Evolutionary conservation across 306 rosid species (phyloP), one percentile per base, ranked within the genome.

Genomic region (Spatholobus suberectus): DNA sequence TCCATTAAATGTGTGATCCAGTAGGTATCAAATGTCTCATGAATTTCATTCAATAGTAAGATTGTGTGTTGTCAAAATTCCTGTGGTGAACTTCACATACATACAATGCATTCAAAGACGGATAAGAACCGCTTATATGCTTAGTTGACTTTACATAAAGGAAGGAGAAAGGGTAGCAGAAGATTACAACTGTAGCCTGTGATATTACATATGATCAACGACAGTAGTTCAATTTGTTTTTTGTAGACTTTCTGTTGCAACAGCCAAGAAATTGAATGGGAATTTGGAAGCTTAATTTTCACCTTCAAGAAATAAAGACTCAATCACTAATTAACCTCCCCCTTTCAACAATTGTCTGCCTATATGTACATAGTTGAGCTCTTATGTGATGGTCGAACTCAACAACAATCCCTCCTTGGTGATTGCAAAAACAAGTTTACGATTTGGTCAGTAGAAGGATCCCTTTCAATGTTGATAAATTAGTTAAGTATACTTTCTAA

Each of bases 341-440:
- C 93, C 29, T 73, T 62, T 79, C 89, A 76, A 73, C 98, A 95
- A 40, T 63, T 87, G 18, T 91, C 97, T 35, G 90, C 90, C 94
- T 89, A 81, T 63, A 95, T 44, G 88, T 81, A 80, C 94, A 92
- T 82, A 11, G 91, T 89, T 47, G 93, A 79, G 3, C 81, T 80
- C 85, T 77, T 90, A 1, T 71, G 86, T 14, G 98, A 81, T 3
- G 93, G 92, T 63, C 87, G 86, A 78, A 93, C 76, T 81, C 94
- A 90, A 79, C 99, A 93, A 58, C 97, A 92, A 82, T 95, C 97
- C 75, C 97, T 93, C 84, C 98, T 93, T 23, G 97, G 93, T 68
- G 99, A 51, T n/a, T 52, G 24, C 2, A 5, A 52, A 52, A 58
- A 10, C 17, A 58, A 24, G 66, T 24, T 58, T 11, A 4, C 24